These are phyloP conservation scores for Paramecium sonneborni DNA, from an alignment of 73 alveolate species.

Conservation along the genomic window DNA sequence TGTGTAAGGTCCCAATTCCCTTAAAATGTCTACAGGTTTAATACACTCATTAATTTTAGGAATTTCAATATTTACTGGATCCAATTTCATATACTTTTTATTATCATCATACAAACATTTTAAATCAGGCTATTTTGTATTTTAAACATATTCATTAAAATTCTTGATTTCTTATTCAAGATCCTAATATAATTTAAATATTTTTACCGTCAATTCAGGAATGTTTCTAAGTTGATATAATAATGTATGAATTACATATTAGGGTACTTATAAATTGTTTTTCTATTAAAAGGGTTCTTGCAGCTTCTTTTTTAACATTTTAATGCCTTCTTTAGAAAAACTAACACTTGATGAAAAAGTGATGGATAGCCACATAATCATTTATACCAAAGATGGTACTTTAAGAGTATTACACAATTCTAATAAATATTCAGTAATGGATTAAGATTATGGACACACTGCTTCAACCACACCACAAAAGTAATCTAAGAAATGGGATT, in stretches of 20 bases:
- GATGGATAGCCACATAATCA: neutral
- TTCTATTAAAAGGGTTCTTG: neutral
- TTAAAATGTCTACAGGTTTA: neutral
- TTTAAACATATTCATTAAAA: neutral
- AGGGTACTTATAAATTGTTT: neutral
- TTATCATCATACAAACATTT: constrained; percentile 38
- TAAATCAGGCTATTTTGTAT: neutral
- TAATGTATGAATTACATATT: neutral
- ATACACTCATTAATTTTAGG: constrained; percentile 27
- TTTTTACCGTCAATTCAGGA: constrained; percentile 17
- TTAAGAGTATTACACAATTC: constrained; percentile 1
- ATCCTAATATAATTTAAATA: neutral
- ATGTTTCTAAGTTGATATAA: constrained; percentile 8
- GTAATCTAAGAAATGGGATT: constrained; percentile 49
- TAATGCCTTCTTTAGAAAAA: neutral
- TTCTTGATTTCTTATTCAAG: constrained; percentile 31
- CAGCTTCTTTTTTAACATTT: constrained; percentile 36
- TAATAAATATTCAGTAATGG: neutral
- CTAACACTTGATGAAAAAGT: neutral
- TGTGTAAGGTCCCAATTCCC: neutral
- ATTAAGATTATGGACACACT: neutral
- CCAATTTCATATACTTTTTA: constrained; percentile 7
- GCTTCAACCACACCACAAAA: constrained; percentile 41
- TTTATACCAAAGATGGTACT: neutral
- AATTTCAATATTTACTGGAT: neutral